phyloP scores from a whole-genome alignment of 2,329 filamentous ascomycete genomes.

The Didymella pomorum region DNA sequence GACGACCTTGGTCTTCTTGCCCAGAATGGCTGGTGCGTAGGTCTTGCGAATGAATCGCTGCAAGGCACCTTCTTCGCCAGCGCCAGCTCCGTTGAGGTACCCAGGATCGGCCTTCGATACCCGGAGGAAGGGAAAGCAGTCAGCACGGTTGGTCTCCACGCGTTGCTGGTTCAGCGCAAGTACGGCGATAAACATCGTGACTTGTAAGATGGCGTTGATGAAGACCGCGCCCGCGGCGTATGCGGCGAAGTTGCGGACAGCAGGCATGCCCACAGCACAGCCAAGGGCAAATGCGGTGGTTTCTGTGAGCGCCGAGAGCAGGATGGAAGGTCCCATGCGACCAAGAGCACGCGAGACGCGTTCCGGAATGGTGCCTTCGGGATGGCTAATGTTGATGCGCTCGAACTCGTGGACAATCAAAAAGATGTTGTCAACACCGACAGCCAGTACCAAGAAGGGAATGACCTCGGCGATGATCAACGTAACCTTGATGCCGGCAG shows the following conservation, averaged over 20 bases:
- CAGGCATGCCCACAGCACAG: conserved; percentile 95
- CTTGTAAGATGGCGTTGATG: conserved; percentile 95
- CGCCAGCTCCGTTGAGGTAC: conserved; percentile 70
- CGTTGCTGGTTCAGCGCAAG: conserved; percentile 89
- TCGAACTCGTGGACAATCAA: conserved; percentile 98
- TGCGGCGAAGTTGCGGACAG: conserved; percentile 94
- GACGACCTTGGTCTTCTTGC: conserved; percentile 78
- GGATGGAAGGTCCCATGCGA: conserved; percentile 94
- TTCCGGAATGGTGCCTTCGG: conserved; percentile 85
- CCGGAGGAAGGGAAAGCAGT: conserved; percentile 90
- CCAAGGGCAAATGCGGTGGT: conserved; percentile 93
- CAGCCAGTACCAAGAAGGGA: conserved; percentile 93
- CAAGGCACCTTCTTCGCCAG: conserved; percentile 81
- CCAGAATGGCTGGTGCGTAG: conserved; percentile 84
- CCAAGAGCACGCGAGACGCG: conserved; percentile 88
- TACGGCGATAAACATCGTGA: conserved; percentile 96
- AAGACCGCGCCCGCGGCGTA: conserved; percentile 96
- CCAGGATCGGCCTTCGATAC: conserved; percentile 77
- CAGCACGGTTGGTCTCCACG: conserved; percentile 86
- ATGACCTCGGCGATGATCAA: conserved; percentile 99
- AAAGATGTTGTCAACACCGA: conserved; percentile 99
- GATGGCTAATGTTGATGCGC: conserved; percentile 88
- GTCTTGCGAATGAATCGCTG: conserved; percentile 89
- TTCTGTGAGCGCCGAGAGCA: conserved; percentile 93
- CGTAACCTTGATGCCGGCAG: conserved; percentile 89